These are phyloP conservation scores for Protostelium mycophagum DNA, from an alignment of 78 protist genomes.

Conservation along the genomic window DNA sequence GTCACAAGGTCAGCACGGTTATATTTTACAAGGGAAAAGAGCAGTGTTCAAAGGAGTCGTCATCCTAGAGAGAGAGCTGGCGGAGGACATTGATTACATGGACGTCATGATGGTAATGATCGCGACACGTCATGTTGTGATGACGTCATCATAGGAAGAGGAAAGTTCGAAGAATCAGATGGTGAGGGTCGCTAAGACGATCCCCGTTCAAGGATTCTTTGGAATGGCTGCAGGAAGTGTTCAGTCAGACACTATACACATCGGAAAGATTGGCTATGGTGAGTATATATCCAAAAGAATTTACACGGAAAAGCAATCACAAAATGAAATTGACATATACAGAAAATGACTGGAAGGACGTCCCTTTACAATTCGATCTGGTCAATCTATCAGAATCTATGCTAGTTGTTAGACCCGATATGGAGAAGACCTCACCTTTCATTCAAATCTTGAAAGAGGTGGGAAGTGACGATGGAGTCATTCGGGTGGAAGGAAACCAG, in stretches of 20 bases:
- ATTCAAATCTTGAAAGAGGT: not conserved
- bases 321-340: not conserved
- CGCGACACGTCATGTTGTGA: too few species aligned
- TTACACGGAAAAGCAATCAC: too few species aligned
- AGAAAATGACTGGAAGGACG: not conserved
- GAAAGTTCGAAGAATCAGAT: not conserved
- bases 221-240: not conserved
- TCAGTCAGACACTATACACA: not conserved
- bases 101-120: not conserved
- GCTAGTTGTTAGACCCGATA: not conserved
- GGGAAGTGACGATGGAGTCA: slow-evolving; percentile 21
- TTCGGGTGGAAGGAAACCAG: slow-evolving; percentile 22
- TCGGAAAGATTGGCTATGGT: not conserved
- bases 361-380: not conserved
- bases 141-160: too few species aligned
- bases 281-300: not conserved
- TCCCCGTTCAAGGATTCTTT: not conserved
- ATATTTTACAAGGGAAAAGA: not conserved
- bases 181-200: not conserved
- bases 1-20: not conserved
- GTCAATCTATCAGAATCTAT: not conserved
- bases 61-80: not conserved
- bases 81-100: not conserved
- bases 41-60: not conserved
- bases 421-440: not conserved